A percentile compares a stretch with the other conserved stretches of the same genome.
Conservation (phyloP, 2,329 filamentous ascomycete species). For the Sporothrix variecibatus region DNA sequence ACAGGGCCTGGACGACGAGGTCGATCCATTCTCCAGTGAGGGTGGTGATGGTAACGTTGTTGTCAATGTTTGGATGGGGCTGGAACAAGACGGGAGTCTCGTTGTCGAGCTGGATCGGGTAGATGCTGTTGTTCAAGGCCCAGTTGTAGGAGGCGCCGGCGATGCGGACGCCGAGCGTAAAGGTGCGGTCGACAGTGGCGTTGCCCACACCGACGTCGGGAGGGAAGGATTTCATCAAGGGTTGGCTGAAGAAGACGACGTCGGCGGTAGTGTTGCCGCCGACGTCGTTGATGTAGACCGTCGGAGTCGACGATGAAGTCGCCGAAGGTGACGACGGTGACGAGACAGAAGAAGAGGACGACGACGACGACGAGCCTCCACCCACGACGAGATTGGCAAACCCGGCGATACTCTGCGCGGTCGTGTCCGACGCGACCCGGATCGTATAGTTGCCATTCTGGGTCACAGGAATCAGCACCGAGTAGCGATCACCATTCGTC, state of each 20-base stretch:
- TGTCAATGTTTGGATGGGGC: conserved; percentile 37
- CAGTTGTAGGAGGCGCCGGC: conserved; percentile 53
- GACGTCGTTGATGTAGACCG: conserved; percentile 48
- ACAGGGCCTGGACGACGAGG: conserved; percentile 51
- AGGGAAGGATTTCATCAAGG: conserved; percentile 50
- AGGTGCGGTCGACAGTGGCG: conserved; percentile 47
- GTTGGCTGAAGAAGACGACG: conserved; percentile 49
- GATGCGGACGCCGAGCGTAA: conserved; percentile 45
- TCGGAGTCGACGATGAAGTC: conserved; percentile 33
- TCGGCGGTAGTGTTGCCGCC: conserved; percentile 46
- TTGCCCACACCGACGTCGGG: conserved; percentile 44
- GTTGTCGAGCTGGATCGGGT: conserved; percentile 42
- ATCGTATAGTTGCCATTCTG: conserved; percentile 55
- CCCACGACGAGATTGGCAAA: conserved; percentile 51
- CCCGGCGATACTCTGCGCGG: conserved; percentile 58
- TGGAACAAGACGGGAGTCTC: conserved; percentile 50
- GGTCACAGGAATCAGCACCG: conserved; percentile 47
- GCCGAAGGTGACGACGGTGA: too few species aligned
- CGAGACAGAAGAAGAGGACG: neutral
- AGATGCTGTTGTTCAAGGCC: conserved; percentile 53
- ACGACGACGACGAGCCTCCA: neutral
- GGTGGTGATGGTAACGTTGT: conserved; percentile 53
- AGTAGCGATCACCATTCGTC: conserved; percentile 56
- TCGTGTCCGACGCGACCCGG: conserved; percentile 51
- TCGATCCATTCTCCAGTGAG: conserved; percentile 56